Base-by-base conservation (phyloP, 148 eudicot genomes). In the Camellia granthamiana region DNA sequence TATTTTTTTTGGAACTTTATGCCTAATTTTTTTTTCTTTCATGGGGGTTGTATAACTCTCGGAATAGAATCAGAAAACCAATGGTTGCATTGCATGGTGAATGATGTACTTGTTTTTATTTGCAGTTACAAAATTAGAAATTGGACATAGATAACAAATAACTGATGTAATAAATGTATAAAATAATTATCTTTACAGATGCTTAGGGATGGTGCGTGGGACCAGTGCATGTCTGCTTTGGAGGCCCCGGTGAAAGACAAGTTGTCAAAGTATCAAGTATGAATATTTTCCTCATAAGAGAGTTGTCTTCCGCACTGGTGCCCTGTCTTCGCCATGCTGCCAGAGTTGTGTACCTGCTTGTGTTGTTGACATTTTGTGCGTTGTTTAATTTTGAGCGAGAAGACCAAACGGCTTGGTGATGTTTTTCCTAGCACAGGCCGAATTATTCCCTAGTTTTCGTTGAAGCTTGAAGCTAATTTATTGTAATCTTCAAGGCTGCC, bases 151-250 rank as follows among this genome's bases (percentile, higher is more conserved):
- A 44, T 43, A 19, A 2, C n/a, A 76, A 52, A 51, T 5, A 7
- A 47, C 12, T 65, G 44, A 77, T 47, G 58, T 63, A 23, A 30
- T 55, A 12, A 12, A 38, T 69, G 19, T 65, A 23, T 79, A 19
- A 56, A 30, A 52, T 47, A 6, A 64, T 18, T 69, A 47, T 56
- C 6, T 21, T 76, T 78, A 64, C 90, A 95, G 99, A 90, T 93
- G 95, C 98, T 96, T 41, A 86, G 88, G 77, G 83, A 85, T 79
- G 92, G 91, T 81, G 91, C 81, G 43, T 96, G 99, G 99, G 99
- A 96, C 69, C 98, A 93, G 84, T 92, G 91, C 84, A 81, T 96
- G 89, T 92, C 92, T 7, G 82, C 91, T 46, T 88, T 96, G 89
- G 99, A 96, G 72, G 91, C 92, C 38, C 84, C 89, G 2, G 86